Evolutionary conservation across 768 basidiomycete species (phyloP), one percentile per base, ranked within the genome.

Genomic region (Hypholoma fasciculare): DNA sequence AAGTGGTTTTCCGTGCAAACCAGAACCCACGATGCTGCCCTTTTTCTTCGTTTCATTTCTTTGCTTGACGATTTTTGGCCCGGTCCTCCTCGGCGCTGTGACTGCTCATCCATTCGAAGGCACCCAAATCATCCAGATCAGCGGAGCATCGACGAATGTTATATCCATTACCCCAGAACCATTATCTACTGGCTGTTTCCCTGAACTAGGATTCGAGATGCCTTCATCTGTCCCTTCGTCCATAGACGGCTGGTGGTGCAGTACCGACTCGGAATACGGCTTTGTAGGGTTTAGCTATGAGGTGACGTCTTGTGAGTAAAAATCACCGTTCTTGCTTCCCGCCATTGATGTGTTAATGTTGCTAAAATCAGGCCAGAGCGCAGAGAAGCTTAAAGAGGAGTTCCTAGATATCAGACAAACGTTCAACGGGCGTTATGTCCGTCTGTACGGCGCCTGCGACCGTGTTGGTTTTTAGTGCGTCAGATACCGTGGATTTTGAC

Each of bases 221-320:
- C 89, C 89, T 3, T 64, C 69, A 1, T 48, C 65, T 1, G 65
- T 80, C 8, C 87, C 87, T 0, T 56, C 67, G 1, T 79, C 79
- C 1, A 55, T 76, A 36, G 70, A 72, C 7, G 73, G 76, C 52
- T 87, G 86, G 86, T 87, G 89, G 90, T 92, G 90, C 66, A 68
- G 80, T 55, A 67, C 72, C 36, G 70, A 73, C 54, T 82, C 81
- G 0, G 90, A 92, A 67, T 90, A 89, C 63, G 90, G 82, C 0
- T 92, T 92, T 67, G 71, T 91, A 49, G 90, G 89, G 0, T 87
- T 92, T 71, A 87, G 87, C 67, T 92, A 92, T 63, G 89, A 89
- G 64, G 77, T 91, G 23, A 82, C 85, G 42, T 76, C 73, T 11
- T 90, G 88, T 87, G 62, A 49, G 30, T 7, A 5, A 9, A 6